These are phyloP conservation scores for Hortaea werneckii DNA, from an alignment of 2,329 filamentous ascomycete species.

Conservation along the genomic window DNA sequence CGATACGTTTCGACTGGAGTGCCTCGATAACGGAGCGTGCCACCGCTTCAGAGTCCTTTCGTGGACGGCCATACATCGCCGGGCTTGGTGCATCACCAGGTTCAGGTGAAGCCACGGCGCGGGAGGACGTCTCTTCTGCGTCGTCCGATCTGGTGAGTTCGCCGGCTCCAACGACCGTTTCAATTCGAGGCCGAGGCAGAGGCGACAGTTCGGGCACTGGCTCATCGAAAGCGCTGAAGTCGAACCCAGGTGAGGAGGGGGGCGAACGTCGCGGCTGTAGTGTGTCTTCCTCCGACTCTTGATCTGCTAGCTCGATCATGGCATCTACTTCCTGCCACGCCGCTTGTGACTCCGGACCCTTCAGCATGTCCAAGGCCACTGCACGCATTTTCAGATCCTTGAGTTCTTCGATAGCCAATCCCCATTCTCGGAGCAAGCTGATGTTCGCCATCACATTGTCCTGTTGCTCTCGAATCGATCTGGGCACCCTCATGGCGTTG, in stretches of 20 bases:
- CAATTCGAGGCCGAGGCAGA: background rate
- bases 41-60: constrained; percentile 48
- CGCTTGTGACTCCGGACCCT: constrained; percentile 44
- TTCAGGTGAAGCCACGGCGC: background rate
- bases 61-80: constrained; percentile 27
- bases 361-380: constrained; percentile 54
- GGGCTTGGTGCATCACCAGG: too few relatives aligned
- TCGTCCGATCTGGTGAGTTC: constrained; percentile 9
- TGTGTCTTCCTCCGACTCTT: constrained; percentile 50
- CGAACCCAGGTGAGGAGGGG: constrained; percentile 47
- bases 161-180: constrained; percentile 5
- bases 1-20: constrained; percentile 34
- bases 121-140: background rate
- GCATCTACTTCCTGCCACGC: constrained; percentile 77
- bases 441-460: constrained; percentile 75
- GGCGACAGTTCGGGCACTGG: background rate
- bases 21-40: constrained; percentile 54
- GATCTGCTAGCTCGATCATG: constrained; percentile 72
- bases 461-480: constrained; percentile 70
- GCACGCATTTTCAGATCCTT: constrained; percentile 67
- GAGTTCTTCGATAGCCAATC: constrained; percentile 69
- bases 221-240: constrained; percentile 49
- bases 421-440: constrained; percentile 72
- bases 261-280: constrained; percentile 42
- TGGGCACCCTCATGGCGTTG: constrained; percentile 59